Evolutionary conservation across 2,329 filamentous ascomycete species (phyloP), one percentile per base, ranked within the genome.

Genomic region (Colletotrichum sp.): DNA sequence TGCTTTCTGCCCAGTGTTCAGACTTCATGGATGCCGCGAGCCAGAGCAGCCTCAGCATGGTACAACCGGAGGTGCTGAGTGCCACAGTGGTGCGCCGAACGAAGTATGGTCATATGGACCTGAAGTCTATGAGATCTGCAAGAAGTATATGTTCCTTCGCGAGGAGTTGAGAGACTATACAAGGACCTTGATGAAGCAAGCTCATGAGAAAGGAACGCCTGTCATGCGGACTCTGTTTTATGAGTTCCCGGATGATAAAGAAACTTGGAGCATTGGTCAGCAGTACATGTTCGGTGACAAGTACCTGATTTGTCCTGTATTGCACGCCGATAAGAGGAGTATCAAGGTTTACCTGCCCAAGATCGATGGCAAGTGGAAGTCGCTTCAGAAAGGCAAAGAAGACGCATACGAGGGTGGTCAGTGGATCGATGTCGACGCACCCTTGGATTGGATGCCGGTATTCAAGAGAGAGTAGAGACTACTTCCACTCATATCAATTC

Each of bases 51-150:
- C 75, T 12, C 77, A 76, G 67, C 75, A 77, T 16, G 77, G 77
- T 3, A 77, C 75, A 10, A 78, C 77, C 3, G 77, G 77, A 5
- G 77, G 77, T 4, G 70, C 72, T 3, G 67, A 69, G 86, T 88
- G 77, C 80, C 86, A 72, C 78, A 89, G 80, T 76, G 92, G 91
- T 16, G 91, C 89, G 0, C 82, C 85, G 0, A 93, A 93, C 78
- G 92, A 94, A 81, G 89, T 94, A 2, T 94, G 92, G 92, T 92
- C 88, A 1, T 94, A 93, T 79, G 92, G 92, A 0, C 86, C 89
- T 8, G 87, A 91, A 32, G 88, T 92, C 1, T 92, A 92, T 75
- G 86, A 84, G 36, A 92, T 94, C 36, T 92, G 90, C 81, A 86
- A 87, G 79, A 90, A 86, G 78, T 93, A 93, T 77, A 86, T 94